Base-by-base conservation (phyloP, 2,329 filamentous ascomycete genomes). In the Cladophialophora yegresii region DNA sequence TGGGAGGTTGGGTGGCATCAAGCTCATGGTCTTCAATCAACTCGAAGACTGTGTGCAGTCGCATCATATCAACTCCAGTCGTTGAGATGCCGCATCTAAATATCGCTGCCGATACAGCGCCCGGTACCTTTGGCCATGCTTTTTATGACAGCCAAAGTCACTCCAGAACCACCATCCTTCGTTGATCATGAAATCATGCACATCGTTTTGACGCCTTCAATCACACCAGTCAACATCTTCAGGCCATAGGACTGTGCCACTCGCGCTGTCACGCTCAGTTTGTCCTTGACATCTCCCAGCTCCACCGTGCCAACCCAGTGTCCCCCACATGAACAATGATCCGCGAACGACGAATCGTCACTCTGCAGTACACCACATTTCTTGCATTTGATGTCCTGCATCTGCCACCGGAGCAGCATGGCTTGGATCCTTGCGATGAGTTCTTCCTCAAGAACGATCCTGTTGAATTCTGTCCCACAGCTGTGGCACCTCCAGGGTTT, bases 251-350 rank as follows among this genome's bases (percentile, higher is more conserved):
- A 92, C 71, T 81, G 83, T 7, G 91, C 91, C 55, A 96, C 93
- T 59, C 85, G 87, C 70, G 81, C 83, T 77, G 92, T 88, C 4
- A 96, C 89, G 49, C 76, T 82, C 72, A 98, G 72, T 74, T 81
- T 84, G 74, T 81, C 85, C 72, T 85, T 77, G 28, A 93, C 79
- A 30, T 90, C 89, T 32, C 84, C 85, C 68, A 84, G 82, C 70
- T 88, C 84, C 65, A 93, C 82, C 22, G 87, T 91, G 69, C 86
- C 86, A 20, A 83, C 84, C 95, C 95, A 99, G 64, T 85, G 84
- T 3, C 95, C 95, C 66, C 91, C 91, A 80, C 95, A 99, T 10
- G 88, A 89, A 77, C 96, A 99, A 77, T 98, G 93, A 76, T 97
- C 93, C 87, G 95, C 92, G 72, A 98, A 96, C 1, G 67, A 54